Conservation (phyloP, 495 filamentous ascomycete genomes). For the Clohesyomyces aquaticus region DNA sequence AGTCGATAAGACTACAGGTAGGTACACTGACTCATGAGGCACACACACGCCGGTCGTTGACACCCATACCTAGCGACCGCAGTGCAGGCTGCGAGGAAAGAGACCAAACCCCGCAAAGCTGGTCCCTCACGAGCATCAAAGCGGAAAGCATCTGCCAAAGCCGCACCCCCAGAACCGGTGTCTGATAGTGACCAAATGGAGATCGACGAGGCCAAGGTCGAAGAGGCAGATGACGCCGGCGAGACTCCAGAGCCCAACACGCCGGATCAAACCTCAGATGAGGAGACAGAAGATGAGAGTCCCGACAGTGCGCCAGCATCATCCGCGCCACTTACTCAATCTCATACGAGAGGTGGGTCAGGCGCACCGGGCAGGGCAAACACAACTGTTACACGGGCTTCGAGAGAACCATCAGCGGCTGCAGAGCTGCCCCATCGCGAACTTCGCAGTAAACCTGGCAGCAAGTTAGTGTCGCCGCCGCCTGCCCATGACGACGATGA, state of each 20-base stretch:
- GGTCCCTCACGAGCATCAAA: conserved; percentile 40
- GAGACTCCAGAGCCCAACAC: conserved; percentile 18
- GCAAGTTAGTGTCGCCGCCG: conserved; percentile 11
- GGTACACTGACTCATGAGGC: neutral
- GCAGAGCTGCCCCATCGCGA: conserved; percentile 24
- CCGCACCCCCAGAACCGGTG: conserved; percentile 22
- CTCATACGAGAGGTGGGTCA: neutral
- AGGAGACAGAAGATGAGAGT: conserved; percentile 42
- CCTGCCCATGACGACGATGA: conserved; percentile 21
- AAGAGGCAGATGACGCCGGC: conserved; percentile 28
- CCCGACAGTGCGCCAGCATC: conserved; percentile 10
- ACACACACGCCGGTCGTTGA: neutral
- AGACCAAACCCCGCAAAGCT: conserved; percentile 32
- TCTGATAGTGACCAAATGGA: conserved; percentile 39
- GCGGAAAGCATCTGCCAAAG: conserved; percentile 40
- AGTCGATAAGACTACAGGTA: conserved; percentile 52
- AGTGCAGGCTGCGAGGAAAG: conserved; percentile 25
- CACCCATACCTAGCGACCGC: conserved; percentile 6
- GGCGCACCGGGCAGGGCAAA: conserved; percentile 10
- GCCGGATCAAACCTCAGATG: conserved; percentile 29
- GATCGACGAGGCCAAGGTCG: conserved; percentile 29
- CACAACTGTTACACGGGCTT: conserved; percentile 12
- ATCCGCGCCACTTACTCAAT: conserved; percentile 7
- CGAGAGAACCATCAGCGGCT: conserved; percentile 10
- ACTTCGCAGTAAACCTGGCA: conserved; percentile 21